Conservation (phyloP, 768 basidiomycete species). For the Psilocybe subaeruginosa region DNA sequence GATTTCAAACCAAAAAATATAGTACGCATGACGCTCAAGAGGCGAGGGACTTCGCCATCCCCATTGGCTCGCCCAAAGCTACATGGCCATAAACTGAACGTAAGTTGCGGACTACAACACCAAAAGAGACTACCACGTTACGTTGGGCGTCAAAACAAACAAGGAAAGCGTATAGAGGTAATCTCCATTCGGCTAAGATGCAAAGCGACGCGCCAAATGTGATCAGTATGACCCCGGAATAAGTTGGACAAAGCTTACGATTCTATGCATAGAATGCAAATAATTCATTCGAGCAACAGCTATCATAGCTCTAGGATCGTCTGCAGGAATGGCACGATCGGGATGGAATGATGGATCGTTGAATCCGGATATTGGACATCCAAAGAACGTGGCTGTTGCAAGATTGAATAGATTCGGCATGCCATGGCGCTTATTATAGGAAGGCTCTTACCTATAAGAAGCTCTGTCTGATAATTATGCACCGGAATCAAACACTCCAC, state of each 20-base stretch:
- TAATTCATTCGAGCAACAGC: conserved; percentile 45
- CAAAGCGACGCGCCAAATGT: neutral
- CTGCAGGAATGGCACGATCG: conserved; percentile 22
- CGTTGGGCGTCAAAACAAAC: conserved; percentile 41
- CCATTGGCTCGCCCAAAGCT: conserved; percentile 43
- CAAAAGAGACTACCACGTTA: conserved; percentile 12
- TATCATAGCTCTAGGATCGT: conserved; percentile 43
- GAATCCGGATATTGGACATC: conserved; percentile 36
- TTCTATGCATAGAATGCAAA: conserved; percentile 44
- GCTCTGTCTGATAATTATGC: conserved; percentile 36
- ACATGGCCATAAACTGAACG: neutral
- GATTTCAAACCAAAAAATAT: conserved; percentile 47
- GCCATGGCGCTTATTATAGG: neutral
- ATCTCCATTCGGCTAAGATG: conserved; percentile 39
- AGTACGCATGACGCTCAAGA: conserved; percentile 46
- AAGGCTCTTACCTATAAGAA: conserved; percentile 38
- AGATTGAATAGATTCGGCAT: neutral
- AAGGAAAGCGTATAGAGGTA: conserved; percentile 43
- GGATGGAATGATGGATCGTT: conserved; percentile 18
- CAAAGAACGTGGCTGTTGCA: conserved; percentile 36
- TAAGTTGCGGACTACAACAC: neutral
- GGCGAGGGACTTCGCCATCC: conserved; percentile 49
- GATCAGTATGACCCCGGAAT: no score
- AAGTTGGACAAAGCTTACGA: conserved; percentile 28
- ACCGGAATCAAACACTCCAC: neutral